Percentiles rank a stretch among this genome's conserved stretches.
phyloP scores from a whole-genome alignment of 768 basidiomycete genomes.

The Multifurca ochricompacta region DNA sequence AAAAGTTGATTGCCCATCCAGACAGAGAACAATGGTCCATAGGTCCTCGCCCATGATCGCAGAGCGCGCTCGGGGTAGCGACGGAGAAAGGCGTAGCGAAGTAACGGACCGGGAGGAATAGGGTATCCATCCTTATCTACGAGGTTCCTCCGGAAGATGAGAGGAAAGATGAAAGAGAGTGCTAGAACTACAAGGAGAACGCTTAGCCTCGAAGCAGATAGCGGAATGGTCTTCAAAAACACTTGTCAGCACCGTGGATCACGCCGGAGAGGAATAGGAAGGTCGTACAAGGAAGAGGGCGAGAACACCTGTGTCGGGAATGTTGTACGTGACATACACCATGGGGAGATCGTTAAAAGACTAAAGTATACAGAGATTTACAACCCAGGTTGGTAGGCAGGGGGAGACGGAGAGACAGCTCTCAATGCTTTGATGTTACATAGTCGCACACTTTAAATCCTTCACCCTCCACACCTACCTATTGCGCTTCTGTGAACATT shows the following conservation, averaged over 20 bases:
- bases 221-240: background rate
- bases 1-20: conserved; percentile 43
- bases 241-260: background rate
- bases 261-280: background rate
- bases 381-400: background rate
- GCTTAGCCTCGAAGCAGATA: background rate
- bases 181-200: background rate
- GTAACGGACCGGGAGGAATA: conserved; percentile 23
- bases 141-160: conserved; percentile 20
- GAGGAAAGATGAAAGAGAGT: conserved; percentile 12
- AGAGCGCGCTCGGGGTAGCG: conserved; percentile 37
- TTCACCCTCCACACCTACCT: background rate
- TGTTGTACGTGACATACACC: background rate
- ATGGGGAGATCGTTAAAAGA: background rate
- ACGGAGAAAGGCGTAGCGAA: conserved; percentile 33
- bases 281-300: background rate
- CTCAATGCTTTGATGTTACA: background rate
- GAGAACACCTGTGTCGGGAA: background rate
- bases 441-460: background rate
- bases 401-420: background rate
- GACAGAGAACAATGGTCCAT: conserved; percentile 38
- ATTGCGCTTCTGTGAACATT: background rate
- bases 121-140: conserved; percentile 23
- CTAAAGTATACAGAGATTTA: conserved; percentile 3
- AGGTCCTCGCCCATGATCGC: conserved; percentile 36